Evolutionary conservation across 306 rosid genomes (phyloP).

Genomic region (Urtica urens): DNA sequence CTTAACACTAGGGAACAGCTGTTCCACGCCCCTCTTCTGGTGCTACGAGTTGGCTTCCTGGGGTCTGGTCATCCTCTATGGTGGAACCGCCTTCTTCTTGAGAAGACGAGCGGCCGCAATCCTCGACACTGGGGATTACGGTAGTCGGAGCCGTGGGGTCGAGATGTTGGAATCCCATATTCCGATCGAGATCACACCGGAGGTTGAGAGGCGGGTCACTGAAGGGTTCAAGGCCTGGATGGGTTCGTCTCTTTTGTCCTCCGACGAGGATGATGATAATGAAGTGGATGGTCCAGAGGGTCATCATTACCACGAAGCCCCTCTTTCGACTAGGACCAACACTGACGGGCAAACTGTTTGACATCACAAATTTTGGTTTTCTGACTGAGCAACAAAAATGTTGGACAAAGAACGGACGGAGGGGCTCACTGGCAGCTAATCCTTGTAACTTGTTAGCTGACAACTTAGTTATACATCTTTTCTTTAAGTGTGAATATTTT

Average conservation of each 20-base stretch:
- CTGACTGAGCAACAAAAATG: too few relatives aligned
- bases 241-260: conserved; percentile 89
- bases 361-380: too few relatives aligned
- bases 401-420: too few relatives aligned
- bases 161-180: conserved; percentile 76
- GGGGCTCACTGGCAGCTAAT: too few relatives aligned
- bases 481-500: too few relatives aligned
- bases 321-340: conserved; percentile 26
- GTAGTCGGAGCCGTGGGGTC: conserved; percentile 60
- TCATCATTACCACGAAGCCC: conserved; percentile 42
- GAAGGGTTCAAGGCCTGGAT: conserved; percentile 97
- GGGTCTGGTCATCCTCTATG: conserved; percentile 70
- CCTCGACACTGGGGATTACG: conserved; percentile 58
- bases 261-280: conserved; percentile 93
- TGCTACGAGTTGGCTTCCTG: conserved; percentile 76
- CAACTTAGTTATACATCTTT: too few relatives aligned
- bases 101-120: conserved; percentile 62
- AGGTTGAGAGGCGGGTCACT: conserved; percentile 66
- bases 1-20: conserved; percentile 70
- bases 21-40: conserved; percentile 85
- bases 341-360: conserved; percentile 37
- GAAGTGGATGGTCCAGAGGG: conserved; percentile 79
- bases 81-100: conserved; percentile 75
- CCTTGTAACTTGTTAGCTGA: too few relatives aligned
- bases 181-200: conserved; percentile 71